These are phyloP conservation scores for Podaxis carcinomalis DNA, from an alignment of 768 basidiomycete species.

Conservation along the genomic window DNA sequence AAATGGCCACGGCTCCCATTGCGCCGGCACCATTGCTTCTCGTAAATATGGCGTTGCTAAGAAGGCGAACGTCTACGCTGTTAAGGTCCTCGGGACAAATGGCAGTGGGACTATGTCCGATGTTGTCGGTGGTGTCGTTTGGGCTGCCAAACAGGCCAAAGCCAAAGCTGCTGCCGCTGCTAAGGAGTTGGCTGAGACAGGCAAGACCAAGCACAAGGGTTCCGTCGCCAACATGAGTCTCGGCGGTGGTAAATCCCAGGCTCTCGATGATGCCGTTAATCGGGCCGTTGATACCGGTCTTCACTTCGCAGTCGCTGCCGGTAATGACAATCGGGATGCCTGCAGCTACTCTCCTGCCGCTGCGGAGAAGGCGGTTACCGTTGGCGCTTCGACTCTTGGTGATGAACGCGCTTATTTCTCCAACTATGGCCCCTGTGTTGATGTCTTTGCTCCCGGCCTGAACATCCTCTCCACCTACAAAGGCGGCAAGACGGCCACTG, in stretches of 20 bases:
- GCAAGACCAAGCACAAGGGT: conserved; percentile 84
- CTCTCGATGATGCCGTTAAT: conserved; percentile 84
- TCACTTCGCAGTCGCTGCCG: conserved; percentile 97
- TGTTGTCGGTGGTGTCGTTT: conserved; percentile 84
- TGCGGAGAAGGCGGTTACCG: conserved; percentile 87
- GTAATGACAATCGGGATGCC: conserved; percentile 85
- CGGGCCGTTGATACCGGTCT: conserved; percentile 78
- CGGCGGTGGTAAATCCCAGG: conserved; percentile 87
- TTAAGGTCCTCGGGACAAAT: conserved; percentile 92
- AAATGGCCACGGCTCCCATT: conserved; percentile 95
- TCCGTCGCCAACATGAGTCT: conserved; percentile 97
- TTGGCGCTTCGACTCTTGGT: conserved; percentile 81
- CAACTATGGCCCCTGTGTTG: conserved; percentile 88
- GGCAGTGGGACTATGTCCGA: conserved; percentile 95
- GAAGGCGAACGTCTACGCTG: conserved; percentile 82
- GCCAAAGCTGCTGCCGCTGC: conserved; percentile 56
- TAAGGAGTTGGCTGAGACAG: conserved; percentile 65
- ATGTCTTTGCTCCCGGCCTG: conserved; percentile 88
- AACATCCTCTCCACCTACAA: conserved; percentile 91
- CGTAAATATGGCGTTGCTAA: conserved; percentile 94
- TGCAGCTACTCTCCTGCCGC: conserved; percentile 92
- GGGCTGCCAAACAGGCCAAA: conserved; percentile 56
- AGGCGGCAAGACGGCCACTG: conserved; percentile 51
- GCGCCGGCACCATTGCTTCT: conserved; percentile 95
- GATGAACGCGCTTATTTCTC: conserved; percentile 90